Evolutionary conservation across 495 filamentous ascomycete species (phyloP).

Genomic region (Parathielavia hyrcaniae): DNA sequence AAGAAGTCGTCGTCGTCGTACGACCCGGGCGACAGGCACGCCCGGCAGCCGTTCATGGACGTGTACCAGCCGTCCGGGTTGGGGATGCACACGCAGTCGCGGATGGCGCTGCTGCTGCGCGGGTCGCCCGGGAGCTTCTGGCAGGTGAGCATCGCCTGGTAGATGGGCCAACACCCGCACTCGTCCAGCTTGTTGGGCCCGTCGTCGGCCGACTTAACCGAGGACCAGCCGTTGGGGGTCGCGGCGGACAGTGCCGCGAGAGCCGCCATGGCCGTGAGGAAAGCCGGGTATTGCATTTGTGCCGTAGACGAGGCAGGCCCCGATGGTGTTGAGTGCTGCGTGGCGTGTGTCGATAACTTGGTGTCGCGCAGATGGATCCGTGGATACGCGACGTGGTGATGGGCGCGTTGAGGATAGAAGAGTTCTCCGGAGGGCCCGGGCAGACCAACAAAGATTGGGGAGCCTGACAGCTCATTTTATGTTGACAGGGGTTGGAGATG

Average conservation of each 20-base stretch:
- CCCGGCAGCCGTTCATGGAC: conserved; percentile 10
- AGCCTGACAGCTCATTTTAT: too few species aligned
- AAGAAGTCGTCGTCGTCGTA: conserved; percentile 12
- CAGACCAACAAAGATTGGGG: too few species aligned
- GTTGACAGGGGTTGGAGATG: too few species aligned
- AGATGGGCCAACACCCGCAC: conserved; percentile 14
- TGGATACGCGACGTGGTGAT: too few species aligned
- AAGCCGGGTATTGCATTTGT: not conserved
- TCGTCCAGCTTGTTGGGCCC: conserved; percentile 10
- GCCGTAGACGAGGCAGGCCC: too few species aligned
- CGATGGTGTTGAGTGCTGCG: too few species aligned
- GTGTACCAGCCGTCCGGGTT: conserved; percentile 15
- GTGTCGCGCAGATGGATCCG: too few species aligned
- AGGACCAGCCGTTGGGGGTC: conserved; percentile 3
- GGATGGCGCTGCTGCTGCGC: not conserved
- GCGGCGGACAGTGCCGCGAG: not conserved
- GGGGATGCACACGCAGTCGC: conserved; percentile 11
- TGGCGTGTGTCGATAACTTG: too few species aligned
- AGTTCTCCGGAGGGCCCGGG: too few species aligned
- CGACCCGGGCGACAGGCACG: conserved; percentile 10
- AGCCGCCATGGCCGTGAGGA: not conserved
- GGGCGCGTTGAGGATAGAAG: too few species aligned
- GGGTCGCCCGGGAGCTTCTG: conserved; percentile 5
- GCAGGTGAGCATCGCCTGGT: conserved; percentile 9
- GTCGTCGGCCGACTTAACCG: not conserved